phyloP scores from a whole-genome alignment of 176 grass and related monocot species.

The Oryza longistaminata region DNA sequence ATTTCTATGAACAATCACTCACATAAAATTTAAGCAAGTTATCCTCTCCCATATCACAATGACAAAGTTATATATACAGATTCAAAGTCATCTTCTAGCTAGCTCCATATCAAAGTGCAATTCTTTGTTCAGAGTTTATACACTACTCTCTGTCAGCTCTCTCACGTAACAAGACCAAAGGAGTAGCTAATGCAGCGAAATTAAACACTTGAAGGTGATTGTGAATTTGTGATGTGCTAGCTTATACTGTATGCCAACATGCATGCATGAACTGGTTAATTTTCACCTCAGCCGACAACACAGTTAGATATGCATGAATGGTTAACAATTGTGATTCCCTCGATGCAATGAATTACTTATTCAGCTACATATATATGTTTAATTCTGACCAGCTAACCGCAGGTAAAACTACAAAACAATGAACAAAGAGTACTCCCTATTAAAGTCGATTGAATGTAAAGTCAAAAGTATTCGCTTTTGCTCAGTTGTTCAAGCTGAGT shows the following conservation, averaged over 20 bases:
- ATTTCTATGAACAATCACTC: neutral
- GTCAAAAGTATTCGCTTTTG: neutral
- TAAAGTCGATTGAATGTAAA: neutral
- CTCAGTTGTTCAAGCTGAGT: neutral
- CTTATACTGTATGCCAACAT: neutral
- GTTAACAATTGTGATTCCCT: neutral
- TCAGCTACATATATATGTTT: neutral
- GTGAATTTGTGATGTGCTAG: too few relatives aligned
- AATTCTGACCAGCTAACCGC: neutral
- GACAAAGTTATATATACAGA: neutral
- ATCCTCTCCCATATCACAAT: neutral
- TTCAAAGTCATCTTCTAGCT: neutral
- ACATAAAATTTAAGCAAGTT: neutral
- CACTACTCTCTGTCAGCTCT: neutral
- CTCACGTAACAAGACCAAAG: neutral
- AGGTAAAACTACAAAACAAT: too few relatives aligned
- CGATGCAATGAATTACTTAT: neutral
- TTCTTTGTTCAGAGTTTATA: neutral
- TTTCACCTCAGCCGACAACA: neutral
- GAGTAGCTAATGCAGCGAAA: neutral
- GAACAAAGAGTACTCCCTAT: neutral
- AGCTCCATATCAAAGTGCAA: neutral
- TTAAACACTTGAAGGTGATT: neutral
- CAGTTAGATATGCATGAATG: neutral
- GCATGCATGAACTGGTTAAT: neutral